Conservation (phyloP, 1,284 basidiomycete genomes). For the Anthracocystis setariae region DNA sequence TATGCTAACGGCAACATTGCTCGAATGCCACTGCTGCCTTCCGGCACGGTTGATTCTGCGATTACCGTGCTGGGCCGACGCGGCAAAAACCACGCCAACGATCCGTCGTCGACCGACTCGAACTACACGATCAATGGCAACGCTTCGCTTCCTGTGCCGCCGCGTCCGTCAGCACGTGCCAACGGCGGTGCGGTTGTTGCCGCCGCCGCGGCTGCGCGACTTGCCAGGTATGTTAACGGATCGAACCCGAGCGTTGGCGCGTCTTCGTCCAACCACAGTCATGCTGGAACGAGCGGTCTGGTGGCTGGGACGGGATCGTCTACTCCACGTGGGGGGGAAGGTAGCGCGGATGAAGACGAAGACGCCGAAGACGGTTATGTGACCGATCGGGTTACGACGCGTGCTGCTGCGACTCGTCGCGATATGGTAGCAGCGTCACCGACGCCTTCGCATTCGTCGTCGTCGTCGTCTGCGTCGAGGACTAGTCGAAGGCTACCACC, state of each 20-base stretch:
- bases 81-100: neutral
- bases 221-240: neutral
- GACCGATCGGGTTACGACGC: constrained; percentile 7
- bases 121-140: neutral
- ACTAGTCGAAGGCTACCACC: too few species aligned
- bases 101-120: constrained; percentile 9
- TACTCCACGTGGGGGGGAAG: too few species aligned
- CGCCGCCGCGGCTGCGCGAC: neutral
- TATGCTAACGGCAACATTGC: constrained; percentile 47
- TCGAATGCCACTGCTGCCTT: constrained; percentile 21
- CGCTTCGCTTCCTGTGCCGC: constrained; percentile 25
- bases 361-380: constrained; percentile 12
- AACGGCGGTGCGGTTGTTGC: neutral
- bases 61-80: constrained; percentile 4
- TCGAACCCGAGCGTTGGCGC: neutral
- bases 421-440: neutral
- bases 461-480: neutral
- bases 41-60: constrained; percentile 2
- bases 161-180: constrained; percentile 4
- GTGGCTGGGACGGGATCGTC: neutral
- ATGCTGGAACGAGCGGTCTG: neutral
- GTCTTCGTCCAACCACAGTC: neutral
- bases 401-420: neutral
- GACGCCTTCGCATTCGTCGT: neutral
- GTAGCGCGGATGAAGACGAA: too few species aligned